phyloP scores from a whole-genome alignment of 192 early-diverging fungal genomes.

The Coemansia sp. region DNA sequence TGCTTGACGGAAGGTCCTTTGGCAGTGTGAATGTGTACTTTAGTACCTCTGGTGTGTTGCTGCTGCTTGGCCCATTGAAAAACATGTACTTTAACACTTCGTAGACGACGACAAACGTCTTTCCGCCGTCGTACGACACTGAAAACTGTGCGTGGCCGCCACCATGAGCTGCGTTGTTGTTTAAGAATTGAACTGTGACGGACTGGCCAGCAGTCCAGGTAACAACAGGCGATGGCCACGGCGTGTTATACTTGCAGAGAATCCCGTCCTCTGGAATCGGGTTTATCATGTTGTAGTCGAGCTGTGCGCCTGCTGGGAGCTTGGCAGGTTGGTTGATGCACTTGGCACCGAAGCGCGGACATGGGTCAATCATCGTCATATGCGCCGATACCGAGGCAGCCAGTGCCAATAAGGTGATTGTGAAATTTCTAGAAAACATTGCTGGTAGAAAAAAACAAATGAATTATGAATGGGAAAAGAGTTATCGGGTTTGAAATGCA shows the following conservation, averaged over 20 bases:
- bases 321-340: slow-evolving; percentile 8
- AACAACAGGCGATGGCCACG: slow-evolving; percentile 35
- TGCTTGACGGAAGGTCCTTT: slow-evolving; percentile 45
- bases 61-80: slow-evolving; percentile 14
- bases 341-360: slow-evolving; percentile 35
- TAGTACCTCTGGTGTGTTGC: slow-evolving; percentile 9
- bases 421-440: neutral
- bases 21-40: slow-evolving; percentile 59
- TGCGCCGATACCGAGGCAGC: slow-evolving; percentile 49
- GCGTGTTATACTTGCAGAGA: slow-evolving; percentile 35
- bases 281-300: slow-evolving; percentile 41
- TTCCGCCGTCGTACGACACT: slow-evolving; percentile 61
- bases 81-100: slow-evolving; percentile 46
- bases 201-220: slow-evolving; percentile 55
- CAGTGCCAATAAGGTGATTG: neutral
- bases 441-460: too few species aligned
- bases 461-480: too few species aligned
- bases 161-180: slow-evolving; percentile 29
- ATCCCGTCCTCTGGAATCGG: neutral
- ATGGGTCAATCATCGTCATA: slow-evolving; percentile 43
- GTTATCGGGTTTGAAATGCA: too few species aligned
- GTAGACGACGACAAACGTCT: slow-evolving; percentile 61
- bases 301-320: slow-evolving; percentile 24
- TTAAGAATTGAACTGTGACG: slow-evolving; percentile 51
- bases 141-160: slow-evolving; percentile 71